Percentiles rank a stretch among this genome's conserved stretches.
These are phyloP conservation scores for Mucor velutinosus DNA, from an alignment of 371 early-diverging fungal species.

Conservation along the genomic window DNA sequence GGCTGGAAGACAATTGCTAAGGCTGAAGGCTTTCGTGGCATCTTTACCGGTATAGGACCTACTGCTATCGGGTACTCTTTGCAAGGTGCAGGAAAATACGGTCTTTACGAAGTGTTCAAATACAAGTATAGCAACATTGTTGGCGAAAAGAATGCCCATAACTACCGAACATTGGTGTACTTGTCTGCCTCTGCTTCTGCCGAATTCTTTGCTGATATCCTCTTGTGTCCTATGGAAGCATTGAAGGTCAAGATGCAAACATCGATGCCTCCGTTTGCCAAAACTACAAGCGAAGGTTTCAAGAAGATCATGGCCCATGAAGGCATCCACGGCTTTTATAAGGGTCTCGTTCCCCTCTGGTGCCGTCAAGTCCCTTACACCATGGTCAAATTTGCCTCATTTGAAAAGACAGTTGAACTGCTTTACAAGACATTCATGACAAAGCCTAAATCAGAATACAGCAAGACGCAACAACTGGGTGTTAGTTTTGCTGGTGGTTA, in stretches of 20 bases:
- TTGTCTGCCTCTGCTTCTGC: conserved; percentile 83
- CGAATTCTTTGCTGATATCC: conserved; percentile 87
- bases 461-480: conserved; percentile 75
- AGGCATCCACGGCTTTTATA: conserved; percentile 73
- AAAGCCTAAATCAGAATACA: conserved; percentile 76
- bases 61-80: conserved; percentile 86
- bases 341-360: conserved; percentile 80
- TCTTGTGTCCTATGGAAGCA: conserved; percentile 84
- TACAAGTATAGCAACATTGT: conserved; percentile 63
- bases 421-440: conserved; percentile 73
- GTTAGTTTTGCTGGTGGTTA: conserved; percentile 88
- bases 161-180: conserved; percentile 79
- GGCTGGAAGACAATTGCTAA: conserved; percentile 70
- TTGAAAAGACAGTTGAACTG: conserved; percentile 77
- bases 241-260: conserved; percentile 83
- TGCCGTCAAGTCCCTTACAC: conserved; percentile 92
- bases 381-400: conserved; percentile 94
- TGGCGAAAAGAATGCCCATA: conserved; percentile 75
- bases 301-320: conserved; percentile 61
- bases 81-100: conserved; percentile 90
- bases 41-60: conserved; percentile 81
- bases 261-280: conserved; percentile 70
- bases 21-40: conserved; percentile 69
- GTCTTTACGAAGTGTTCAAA: conserved; percentile 86
- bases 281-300: conserved; percentile 66